Evolutionary conservation across 163 green algal species (phyloP), one percentile per base, ranked within the genome.

Genomic region (Volvox carteri): DNA sequence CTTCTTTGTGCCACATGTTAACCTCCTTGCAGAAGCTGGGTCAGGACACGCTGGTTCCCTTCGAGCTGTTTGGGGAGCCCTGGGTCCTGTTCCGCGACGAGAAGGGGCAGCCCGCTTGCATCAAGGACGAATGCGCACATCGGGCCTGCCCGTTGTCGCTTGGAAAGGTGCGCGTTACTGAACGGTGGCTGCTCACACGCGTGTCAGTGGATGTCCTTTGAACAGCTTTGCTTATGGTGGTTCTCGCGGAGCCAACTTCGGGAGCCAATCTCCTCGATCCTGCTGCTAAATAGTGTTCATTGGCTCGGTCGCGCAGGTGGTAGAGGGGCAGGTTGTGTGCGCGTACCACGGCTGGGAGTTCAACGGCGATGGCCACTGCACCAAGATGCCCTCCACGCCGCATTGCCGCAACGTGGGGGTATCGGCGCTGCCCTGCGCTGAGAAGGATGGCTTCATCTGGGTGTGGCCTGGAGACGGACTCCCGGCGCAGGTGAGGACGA

Each of bases 281-380:
- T n/a, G n/a, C n/a, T n/a, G n/a, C n/a, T n/a, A n/a, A n/a, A n/a
- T n/a, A n/a, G n/a, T n/a, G n/a, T n/a, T n/a, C n/a, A n/a, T n/a
- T n/a, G n/a, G n/a, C n/a, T n/a, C n/a, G n/a, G n/a, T n/a, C n/a
- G n/a, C n/a, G n/a, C n/a, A 88, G 83, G 68, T 93, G 35, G 76
- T 77, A 25, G 68, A 91, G 6, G 91, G 91, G 11, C 85, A 94
- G 60, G 91, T 97, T 1, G 83, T 95, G 77, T 99, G 97, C 92
- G 92, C 97, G 0, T 99, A 99, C 93, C 97, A 99, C 87, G 97
- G 97, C 65, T 99, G 98, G 98, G 78, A 97, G 87, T 99, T 98
- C 92, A 90, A 97, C 83, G 94, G 90, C 18, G 54, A 90, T 12
- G 98, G 98, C 14, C 75, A 92, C 88, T 99, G 97, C 92, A 96